Evolutionary conservation across 2,329 filamentous ascomycete genomes (phyloP).

Genomic region (Fusarium sp.): DNA sequence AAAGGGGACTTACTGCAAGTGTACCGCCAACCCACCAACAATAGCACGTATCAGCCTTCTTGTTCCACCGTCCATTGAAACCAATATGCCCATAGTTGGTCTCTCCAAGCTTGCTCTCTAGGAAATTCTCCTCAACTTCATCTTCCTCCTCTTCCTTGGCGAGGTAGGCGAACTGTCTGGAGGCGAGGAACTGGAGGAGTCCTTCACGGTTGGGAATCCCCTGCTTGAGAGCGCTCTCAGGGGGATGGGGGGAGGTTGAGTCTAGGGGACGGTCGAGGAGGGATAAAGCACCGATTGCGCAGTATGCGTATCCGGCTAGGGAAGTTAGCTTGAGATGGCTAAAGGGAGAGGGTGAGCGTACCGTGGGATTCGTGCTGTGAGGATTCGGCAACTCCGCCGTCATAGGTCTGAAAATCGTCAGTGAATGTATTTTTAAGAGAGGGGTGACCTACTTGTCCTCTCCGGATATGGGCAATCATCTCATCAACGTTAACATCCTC

Average conservation of each 20-base stretch:
- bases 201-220: constrained; percentile 50
- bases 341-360: constrained; percentile 52
- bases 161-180: constrained; percentile 73
- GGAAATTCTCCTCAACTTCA: constrained; percentile 55
- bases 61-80: constrained; percentile 92
- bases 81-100: constrained; percentile 68
- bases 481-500: constrained; percentile 80
- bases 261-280: constrained; percentile 75
- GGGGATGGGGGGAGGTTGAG: constrained; percentile 19
- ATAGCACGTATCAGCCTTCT: constrained; percentile 95
- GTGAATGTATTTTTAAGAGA: neutral
- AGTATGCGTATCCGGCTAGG: constrained; percentile 89
- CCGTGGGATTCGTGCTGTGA: constrained; percentile 86
- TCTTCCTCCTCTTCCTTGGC: constrained; percentile 60
- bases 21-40: constrained; percentile 89
- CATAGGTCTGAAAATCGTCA: constrained; percentile 72
- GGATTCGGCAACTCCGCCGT: constrained; percentile 85
- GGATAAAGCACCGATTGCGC: constrained; percentile 81
- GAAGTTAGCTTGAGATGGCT: constrained; percentile 14
- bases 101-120: constrained; percentile 50
- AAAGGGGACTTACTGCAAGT: constrained; percentile 52
- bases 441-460: constrained; percentile 61
- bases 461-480: constrained; percentile 77
- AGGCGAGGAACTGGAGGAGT: constrained; percentile 68
- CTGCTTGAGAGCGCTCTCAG: constrained; percentile 48